Evolutionary conservation across 2,329 filamentous ascomycete species (phyloP), one percentile per base, ranked within the genome.

Genomic region (Aureobasidium sp.): DNA sequence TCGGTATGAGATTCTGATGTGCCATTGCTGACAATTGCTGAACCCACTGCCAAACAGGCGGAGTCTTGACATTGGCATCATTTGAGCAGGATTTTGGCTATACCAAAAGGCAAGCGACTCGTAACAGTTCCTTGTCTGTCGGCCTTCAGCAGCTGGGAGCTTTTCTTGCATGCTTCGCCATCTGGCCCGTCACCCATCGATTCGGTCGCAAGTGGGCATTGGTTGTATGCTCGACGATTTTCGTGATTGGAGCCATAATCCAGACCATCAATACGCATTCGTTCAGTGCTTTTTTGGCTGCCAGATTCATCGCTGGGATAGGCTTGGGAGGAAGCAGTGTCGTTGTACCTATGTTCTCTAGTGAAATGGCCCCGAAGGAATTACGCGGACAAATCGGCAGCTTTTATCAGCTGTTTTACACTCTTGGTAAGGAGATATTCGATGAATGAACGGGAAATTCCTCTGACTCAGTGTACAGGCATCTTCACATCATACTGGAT

Each of bases 401-500:
- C 44, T 77, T 77, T 60, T 78, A 76, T 59, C 75, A 79, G 58
- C 72, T 75, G 53, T 73, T 76, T 56, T 79, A 71, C 57, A 75
- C 73, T 0, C 65, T 73, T 57, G 70, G 76, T 62, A 55, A 40
- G 57, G 49, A 10, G 4, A 3, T 16, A 6, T 2, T 8, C 11
- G 11, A 12, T 2, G 19, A 8, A 7, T 12, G 10, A 12, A 3
- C 25, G 16, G 6, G 21, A 6, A 30, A 22, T n/a, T 14, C 1
- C n/a, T 32, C 55, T 48, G 24, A 55, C 30, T 19, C 6, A 14
- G 19, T 14, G 32, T 12, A 11, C 30, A 55, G 52, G 65, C 1
- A 78, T 79, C 48, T 73, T 78, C 39, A 65, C 70, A 0, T 75
- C 73, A 3, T 79, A 79, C 61, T 79, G 76, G 74, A 68, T 79